Conservation (phyloP, 164 flowering plant species). For the Stephania cephalantha region DNA sequence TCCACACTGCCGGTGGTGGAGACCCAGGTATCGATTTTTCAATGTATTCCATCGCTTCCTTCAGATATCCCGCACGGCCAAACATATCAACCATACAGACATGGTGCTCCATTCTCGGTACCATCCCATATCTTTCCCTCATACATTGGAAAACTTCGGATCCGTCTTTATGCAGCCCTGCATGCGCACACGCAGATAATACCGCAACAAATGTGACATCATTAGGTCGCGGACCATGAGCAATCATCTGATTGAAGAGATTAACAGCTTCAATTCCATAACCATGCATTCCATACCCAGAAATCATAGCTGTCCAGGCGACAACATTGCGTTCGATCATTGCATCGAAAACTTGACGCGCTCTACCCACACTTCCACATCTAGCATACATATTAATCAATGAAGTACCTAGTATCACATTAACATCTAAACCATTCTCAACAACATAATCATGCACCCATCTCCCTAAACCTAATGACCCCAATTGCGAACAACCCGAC, state of each 20-base stretch:
- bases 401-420: conserved; percentile 50
- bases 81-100: conserved; percentile 77
- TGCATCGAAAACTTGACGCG: conserved; percentile 48
- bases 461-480: conserved; percentile 48
- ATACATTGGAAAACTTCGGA: conserved; percentile 31
- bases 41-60: conserved; percentile 46
- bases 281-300: conserved; percentile 71
- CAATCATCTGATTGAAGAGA: conserved; percentile 44
- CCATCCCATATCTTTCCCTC: conserved; percentile 33
- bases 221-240: conserved; percentile 42
- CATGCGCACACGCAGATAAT: conserved; percentile 71
- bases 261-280: conserved; percentile 47
- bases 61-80: conserved; percentile 63
- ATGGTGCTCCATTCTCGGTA: conserved; percentile 60
- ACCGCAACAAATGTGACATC: conserved; percentile 56
- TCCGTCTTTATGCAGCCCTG: conserved; percentile 58
- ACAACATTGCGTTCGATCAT: conserved; percentile 53
- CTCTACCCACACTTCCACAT: conserved; percentile 55
- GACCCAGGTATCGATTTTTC: conserved; percentile 19
- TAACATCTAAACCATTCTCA: conserved; percentile 27
- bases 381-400: conserved; percentile 63
- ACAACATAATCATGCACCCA: conserved; percentile 45
- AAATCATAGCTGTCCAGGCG: conserved; percentile 79
- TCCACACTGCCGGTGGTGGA: conserved; percentile 59
- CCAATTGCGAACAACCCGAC: conserved; percentile 64